Conservation (phyloP, 768 basidiomycete genomes). For the Lactarius tabidus region DNA sequence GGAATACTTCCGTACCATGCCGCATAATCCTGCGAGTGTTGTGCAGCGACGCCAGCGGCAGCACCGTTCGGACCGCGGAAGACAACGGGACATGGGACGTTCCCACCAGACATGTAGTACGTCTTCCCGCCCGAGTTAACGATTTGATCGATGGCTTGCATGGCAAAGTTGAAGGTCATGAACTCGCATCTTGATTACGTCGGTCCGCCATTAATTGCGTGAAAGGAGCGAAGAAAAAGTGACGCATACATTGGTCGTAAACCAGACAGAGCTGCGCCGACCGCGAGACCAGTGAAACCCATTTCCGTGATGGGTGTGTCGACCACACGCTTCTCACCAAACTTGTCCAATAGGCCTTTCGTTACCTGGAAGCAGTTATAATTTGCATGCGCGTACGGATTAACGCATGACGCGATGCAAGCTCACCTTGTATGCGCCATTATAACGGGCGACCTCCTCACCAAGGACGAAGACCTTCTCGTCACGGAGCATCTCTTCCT, state of each 20-base stretch:
- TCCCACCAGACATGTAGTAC: conserved; percentile 99
- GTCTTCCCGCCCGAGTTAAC: conserved; percentile 99
- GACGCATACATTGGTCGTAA: conserved; percentile 79
- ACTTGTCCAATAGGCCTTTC: conserved; percentile 98
- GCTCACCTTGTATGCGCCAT: conserved; percentile 90
- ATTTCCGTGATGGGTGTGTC: conserved; percentile 98
- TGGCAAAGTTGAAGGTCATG: conserved; percentile 99
- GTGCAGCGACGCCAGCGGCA: conserved; percentile 92
- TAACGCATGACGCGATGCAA: not conserved
- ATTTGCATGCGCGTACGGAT: not conserved
- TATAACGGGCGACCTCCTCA: conserved; percentile 98
- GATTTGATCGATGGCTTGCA: conserved; percentile 99
- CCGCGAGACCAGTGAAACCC: conserved; percentile 96
- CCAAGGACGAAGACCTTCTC: conserved; percentile 93
- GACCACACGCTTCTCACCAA: conserved; percentile 96
- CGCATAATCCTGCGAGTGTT: conserved; percentile 97
- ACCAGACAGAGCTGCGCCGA: conserved; percentile 91
- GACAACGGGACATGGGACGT: conserved; percentile 96
- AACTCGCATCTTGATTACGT: conserved; percentile 78
- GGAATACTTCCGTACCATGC: conserved; percentile 93
- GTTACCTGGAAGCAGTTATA: conserved; percentile 60
- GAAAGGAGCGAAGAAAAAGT: conserved; percentile 4
- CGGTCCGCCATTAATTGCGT: conserved; percentile 21
- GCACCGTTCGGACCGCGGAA: conserved; percentile 99
- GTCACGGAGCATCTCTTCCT: conserved; percentile 98